A percentile compares a stretch with the other conserved stretches of the same genome.
phyloP scores from a whole-genome alignment of 2,329 filamentous ascomycete species.

The Botryotinia narcissicola region DNA sequence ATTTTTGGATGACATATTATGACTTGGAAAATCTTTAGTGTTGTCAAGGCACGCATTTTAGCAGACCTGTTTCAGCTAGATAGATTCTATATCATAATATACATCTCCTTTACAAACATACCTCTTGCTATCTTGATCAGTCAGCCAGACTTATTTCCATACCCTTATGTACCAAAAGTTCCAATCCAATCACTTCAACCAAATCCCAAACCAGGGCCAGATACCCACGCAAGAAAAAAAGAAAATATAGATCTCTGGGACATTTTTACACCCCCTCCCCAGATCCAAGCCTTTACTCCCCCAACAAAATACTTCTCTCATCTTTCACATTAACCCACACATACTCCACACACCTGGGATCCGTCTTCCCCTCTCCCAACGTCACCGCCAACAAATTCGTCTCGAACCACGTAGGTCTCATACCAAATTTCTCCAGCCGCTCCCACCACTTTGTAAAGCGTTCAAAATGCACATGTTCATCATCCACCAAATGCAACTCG shows the following conservation, averaged over 20 bases:
- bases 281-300: slow-evolving; percentile 20
- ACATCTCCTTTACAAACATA: not conserved
- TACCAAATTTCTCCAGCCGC: slow-evolving; percentile 33
- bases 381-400: slow-evolving; percentile 35
- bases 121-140: not conserved
- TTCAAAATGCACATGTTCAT: slow-evolving; percentile 30
- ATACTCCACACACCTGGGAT: slow-evolving; percentile 36
- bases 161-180: not conserved
- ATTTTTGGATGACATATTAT: not conserved
- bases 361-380: slow-evolving; percentile 28
- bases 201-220: not conserved
- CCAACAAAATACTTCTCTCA: slow-evolving; percentile 29
- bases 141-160: not conserved
- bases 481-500: slow-evolving; percentile 34
- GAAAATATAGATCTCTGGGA: not conserved
- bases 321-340: slow-evolving; percentile 35
- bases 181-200: not conserved
- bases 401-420: slow-evolving; percentile 37
- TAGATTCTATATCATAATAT: not conserved
- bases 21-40: not conserved
- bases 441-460: slow-evolving; percentile 37
- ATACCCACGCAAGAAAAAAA: not conserved
- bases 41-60: not conserved
- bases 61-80: too few species aligned
- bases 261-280: too few species aligned